These are phyloP conservation scores for Knufia petricola DNA, from an alignment of 2,329 filamentous ascomycete genomes.

Conservation along the genomic window DNA sequence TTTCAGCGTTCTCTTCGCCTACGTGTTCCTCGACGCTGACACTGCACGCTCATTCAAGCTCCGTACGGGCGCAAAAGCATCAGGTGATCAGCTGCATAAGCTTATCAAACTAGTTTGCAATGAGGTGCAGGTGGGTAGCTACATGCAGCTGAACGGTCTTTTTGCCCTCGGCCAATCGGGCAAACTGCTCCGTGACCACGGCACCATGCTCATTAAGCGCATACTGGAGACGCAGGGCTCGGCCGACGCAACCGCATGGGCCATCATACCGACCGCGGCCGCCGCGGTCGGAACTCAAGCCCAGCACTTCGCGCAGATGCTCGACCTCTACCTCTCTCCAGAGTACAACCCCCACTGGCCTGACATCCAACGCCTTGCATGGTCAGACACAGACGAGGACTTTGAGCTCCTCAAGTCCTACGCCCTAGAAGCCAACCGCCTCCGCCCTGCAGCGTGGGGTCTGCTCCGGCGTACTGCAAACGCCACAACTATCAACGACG, in stretches of 20 bases:
- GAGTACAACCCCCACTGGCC: slow-evolving; percentile 25
- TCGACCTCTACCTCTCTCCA: slow-evolving; percentile 48
- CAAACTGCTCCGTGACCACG: slow-evolving; percentile 41
- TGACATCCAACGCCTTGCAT: slow-evolving; percentile 22
- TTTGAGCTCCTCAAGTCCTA: slow-evolving; percentile 24
- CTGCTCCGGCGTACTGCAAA: slow-evolving; percentile 18
- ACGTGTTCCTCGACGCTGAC: slow-evolving; percentile 26
- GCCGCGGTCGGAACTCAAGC: slow-evolving; percentile 49
- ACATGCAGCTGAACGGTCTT: slow-evolving; percentile 28
- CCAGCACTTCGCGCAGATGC: slow-evolving; percentile 47
- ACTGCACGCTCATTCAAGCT: slow-evolving; percentile 23
- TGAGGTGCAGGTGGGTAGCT: slow-evolving; percentile 26
- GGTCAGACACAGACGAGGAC: slow-evolving; percentile 20
- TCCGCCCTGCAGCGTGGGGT: slow-evolving; percentile 21
- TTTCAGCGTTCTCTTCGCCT: slow-evolving; percentile 24
- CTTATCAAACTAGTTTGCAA: slow-evolving; percentile 21
- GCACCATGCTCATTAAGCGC: slow-evolving; percentile 46
- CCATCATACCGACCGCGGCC: slow-evolving; percentile 48
- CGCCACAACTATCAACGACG: slow-evolving; percentile 17
- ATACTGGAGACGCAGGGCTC: slow-evolving; percentile 40
- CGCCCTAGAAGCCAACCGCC: slow-evolving; percentile 22
- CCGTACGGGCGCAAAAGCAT: slow-evolving; percentile 16
- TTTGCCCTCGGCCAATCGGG: slow-evolving; percentile 18
- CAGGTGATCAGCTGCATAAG: slow-evolving; percentile 18
- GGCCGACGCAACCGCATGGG: slow-evolving; percentile 45